Evolutionary conservation across 768 basidiomycete genomes (phyloP), one percentile per base, ranked within the genome.

Genomic region (Tylopilus intermedius): DNA sequence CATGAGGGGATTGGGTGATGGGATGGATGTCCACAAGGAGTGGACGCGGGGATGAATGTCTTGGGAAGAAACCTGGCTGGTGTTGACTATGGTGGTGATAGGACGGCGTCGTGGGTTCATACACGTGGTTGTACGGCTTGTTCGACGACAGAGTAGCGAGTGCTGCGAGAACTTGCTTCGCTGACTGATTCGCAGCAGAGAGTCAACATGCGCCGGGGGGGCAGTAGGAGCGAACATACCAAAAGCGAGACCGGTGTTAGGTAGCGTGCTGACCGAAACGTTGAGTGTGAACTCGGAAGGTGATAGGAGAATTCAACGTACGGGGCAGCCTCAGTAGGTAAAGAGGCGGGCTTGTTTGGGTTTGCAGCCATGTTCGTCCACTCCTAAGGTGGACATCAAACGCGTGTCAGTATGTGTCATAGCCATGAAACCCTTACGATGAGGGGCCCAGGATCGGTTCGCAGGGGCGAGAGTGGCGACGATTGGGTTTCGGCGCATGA

Each of bases 131-230:
- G 49, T n/a, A 38, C 18, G 30, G 53, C 18, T 18, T 67, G 67
- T 66, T 80, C 78, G 27, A 76, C 78, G 26, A 63, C 52, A 3
- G 70, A 68, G 59, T 81, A 79, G 35, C 79, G 76, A n/a, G 56
- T 65, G 45, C 65, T 61, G 51, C 73, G 67, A 47, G 66, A 56
- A 56, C 60, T 59, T 10, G 57, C 49, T 54, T 64, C 62, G 55
- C 62, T 58, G 26, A 49, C 40, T 14, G 68, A 70, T 70, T 60
- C 64, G 53, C 68, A 7, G 60, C 3, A 58, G 43, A 18, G 63
- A 66, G 35, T 55, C 64, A 2, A 40, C 41, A 30, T 49, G 47
- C 10, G 21, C 44, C 18, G 45, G 55, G 42, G 30, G 11, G 18
- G 54, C 51, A 18, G 58, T 56, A 33, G 49, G 50, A 56, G 57